These are phyloP conservation scores for Geopyxis carbonaria DNA, from an alignment of 495 filamentous ascomycete genomes.

Conservation along the genomic window DNA sequence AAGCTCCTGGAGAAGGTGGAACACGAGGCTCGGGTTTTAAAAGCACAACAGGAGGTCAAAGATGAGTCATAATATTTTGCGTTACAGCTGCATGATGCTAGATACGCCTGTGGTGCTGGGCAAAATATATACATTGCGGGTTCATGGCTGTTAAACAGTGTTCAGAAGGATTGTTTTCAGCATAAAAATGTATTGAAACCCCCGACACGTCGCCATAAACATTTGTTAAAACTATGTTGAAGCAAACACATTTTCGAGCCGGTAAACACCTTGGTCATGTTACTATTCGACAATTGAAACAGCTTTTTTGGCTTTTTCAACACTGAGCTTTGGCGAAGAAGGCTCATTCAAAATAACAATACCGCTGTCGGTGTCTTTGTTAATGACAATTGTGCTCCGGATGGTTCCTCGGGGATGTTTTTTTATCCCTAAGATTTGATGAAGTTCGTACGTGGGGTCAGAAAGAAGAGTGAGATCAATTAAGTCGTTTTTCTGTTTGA, in stretches of 20 bases:
- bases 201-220: too few relatives aligned
- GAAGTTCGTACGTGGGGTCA: conserved; percentile 54
- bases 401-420: conserved; percentile 53
- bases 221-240: too few relatives aligned
- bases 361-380: conserved; percentile 35
- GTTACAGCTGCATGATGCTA: too few relatives aligned
- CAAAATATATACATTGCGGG: too few relatives aligned
- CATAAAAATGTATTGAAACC: too few relatives aligned
- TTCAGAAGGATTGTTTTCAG: too few relatives aligned
- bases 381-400: conserved; percentile 72
- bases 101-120: too few relatives aligned
- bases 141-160: too few relatives aligned
- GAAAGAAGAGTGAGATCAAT: conserved; percentile 67
- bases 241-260: too few relatives aligned
- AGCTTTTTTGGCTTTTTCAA: conserved; percentile 19
- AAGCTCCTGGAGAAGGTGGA: conserved; percentile 78
- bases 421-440: conserved; percentile 57
- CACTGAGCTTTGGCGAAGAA: conserved; percentile 11
- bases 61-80: too few relatives aligned
- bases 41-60: conserved; percentile 44
- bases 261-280: too few relatives aligned
- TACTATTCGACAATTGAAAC: too few relatives aligned
- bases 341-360: conserved; percentile 17
- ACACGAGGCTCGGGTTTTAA: conserved; percentile 57
- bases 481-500: conserved; percentile 76